A percentile compares a stretch with the other conserved stretches of the same genome.
Conservation (phyloP, 768 basidiomycete species). For the Xanthoconium stramineum region DNA sequence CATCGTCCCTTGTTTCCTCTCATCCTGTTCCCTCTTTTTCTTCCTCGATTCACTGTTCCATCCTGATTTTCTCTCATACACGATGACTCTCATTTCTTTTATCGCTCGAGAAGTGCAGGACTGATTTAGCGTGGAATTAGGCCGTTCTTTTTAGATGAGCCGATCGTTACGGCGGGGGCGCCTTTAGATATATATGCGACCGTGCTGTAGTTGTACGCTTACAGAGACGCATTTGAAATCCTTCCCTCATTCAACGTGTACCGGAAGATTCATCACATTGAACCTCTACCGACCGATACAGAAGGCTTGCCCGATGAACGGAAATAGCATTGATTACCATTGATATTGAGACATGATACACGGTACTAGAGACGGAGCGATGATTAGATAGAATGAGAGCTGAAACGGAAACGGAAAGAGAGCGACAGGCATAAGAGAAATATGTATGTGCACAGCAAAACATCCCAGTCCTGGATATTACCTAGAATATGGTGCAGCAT, state of each 20-base stretch:
- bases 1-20: too few relatives aligned
- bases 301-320: background rate
- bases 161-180: background rate
- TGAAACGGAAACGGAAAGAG: constrained; percentile 3
- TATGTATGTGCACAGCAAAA: constrained; percentile 2
- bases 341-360: constrained; percentile 11
- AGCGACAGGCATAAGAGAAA: constrained; percentile 5
- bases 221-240: constrained; percentile 6
- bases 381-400: background rate
- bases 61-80: constrained; percentile 4
- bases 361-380: background rate
- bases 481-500: constrained; percentile 9
- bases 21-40: background rate
- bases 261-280: too few relatives aligned
- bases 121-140: constrained; percentile 19
- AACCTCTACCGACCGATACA: too few relatives aligned
- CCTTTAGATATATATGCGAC: constrained; percentile 12
- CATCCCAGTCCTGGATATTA: constrained; percentile 11
- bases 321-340: background rate
- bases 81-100: background rate
- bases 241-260: too few relatives aligned
- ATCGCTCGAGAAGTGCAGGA: constrained; percentile 8
- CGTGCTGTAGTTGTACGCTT: constrained; percentile 18
- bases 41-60: background rate
- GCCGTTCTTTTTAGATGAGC: constrained; percentile 10